A percentile compares a stretch with the other conserved stretches of the same genome.
Conservation (phyloP, 2,329 filamentous ascomycete species). For the Pseudocercospora vitis region DNA sequence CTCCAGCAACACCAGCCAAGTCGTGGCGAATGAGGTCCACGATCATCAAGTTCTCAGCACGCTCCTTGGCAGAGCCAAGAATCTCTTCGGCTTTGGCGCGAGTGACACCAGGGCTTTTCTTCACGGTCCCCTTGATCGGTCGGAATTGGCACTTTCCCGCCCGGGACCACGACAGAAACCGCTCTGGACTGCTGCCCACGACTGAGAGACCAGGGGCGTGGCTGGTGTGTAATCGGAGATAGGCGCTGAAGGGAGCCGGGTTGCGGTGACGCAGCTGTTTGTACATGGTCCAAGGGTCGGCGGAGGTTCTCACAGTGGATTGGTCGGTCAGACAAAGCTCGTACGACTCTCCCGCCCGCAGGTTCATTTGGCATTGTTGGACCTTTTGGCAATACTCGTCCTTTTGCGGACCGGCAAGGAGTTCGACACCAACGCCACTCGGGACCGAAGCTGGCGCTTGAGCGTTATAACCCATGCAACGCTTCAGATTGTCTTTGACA, state of each 20-base stretch:
- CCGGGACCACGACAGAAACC: slow-evolving; percentile 72
- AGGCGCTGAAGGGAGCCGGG: slow-evolving; percentile 82
- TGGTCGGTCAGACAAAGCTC: slow-evolving; percentile 81
- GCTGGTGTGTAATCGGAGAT: slow-evolving; percentile 63
- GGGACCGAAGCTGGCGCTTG: not conserved
- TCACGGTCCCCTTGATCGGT: slow-evolving; percentile 96
- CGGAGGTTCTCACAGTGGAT: slow-evolving; percentile 57
- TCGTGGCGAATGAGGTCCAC: slow-evolving; percentile 95
- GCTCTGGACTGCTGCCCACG: slow-evolving; percentile 81
- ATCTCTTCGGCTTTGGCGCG: slow-evolving; percentile 70
- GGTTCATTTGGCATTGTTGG: slow-evolving; percentile 66
- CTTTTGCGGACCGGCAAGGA: slow-evolving; percentile 30
- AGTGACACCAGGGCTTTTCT: slow-evolving; percentile 68
- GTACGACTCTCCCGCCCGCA: slow-evolving; percentile 78
- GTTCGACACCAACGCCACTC: slow-evolving; percentile 7
- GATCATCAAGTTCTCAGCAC: slow-evolving; percentile 97
- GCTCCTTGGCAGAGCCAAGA: slow-evolving; percentile 80
- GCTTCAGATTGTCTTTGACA: slow-evolving; percentile 9
- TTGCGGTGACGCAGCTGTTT: slow-evolving; percentile 68
- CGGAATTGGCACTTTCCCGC: slow-evolving; percentile 71
- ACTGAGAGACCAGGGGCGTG: slow-evolving; percentile 56
- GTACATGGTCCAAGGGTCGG: slow-evolving; percentile 66
- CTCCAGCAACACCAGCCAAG: slow-evolving; percentile 66
- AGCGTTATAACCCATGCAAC: not conserved
- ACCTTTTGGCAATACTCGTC: slow-evolving; percentile 65